A percentile compares a stretch with the other conserved stretches of the same genome.
phyloP scores from a whole-genome alignment of 2,329 filamentous ascomycete species.

The Ramularia collo-cygni region DNA sequence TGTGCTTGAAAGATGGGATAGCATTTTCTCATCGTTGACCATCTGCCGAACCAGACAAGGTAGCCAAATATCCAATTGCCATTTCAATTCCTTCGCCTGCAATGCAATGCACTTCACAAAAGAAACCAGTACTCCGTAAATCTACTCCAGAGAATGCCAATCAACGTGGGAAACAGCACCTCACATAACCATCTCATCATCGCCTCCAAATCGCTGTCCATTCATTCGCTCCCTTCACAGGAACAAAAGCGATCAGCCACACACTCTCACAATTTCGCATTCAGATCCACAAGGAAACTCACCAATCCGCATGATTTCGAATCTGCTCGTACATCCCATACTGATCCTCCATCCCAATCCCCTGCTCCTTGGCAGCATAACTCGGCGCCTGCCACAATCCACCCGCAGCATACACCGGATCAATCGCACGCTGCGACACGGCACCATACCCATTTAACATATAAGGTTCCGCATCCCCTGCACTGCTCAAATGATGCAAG shows the following conservation, averaged over 20 bases:
- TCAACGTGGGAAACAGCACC: background rate
- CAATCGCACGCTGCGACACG: slow-evolving; percentile 57
- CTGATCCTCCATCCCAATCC: slow-evolving; percentile 55
- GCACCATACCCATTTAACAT: slow-evolving; percentile 76
- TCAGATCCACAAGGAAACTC: too few species aligned
- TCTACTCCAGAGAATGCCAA: background rate
- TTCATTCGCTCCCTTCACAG: slow-evolving; percentile 9
- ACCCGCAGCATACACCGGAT: slow-evolving; percentile 58
- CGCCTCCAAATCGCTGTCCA: slow-evolving; percentile 7
- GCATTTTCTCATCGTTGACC: too few species aligned
- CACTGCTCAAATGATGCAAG: slow-evolving; percentile 15
- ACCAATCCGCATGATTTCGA: slow-evolving; percentile 45
- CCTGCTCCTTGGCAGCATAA: slow-evolving; percentile 32
- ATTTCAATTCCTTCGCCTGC: too few species aligned
- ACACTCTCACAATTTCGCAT: too few species aligned
- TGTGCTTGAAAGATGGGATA: too few species aligned
- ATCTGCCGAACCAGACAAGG: too few species aligned
- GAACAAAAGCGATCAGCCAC: background rate
- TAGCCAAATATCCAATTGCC: too few species aligned
- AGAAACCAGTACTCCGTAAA: too few species aligned
- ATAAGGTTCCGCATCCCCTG: slow-evolving; percentile 64
- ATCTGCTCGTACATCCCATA: slow-evolving; percentile 57
- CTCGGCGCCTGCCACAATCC: slow-evolving; percentile 35
- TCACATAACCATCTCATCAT: slow-evolving; percentile 30
- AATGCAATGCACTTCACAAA: slow-evolving; percentile 1